These are phyloP conservation scores for Proliferodiscus dingleyae DNA, from an alignment of 2,329 filamentous ascomycete species.

Conservation along the genomic window DNA sequence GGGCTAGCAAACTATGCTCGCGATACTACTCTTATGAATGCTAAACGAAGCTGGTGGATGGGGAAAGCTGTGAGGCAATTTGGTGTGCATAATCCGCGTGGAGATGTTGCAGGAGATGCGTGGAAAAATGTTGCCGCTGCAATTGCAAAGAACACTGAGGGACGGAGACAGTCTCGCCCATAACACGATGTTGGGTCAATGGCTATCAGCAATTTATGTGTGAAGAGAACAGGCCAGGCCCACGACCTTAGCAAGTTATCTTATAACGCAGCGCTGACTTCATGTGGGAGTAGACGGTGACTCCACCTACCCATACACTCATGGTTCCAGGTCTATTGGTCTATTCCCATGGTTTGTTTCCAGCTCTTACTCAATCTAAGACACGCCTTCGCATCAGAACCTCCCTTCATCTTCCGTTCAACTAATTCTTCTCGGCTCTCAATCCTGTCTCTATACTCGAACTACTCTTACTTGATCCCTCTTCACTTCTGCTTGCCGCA, in stretches of 20 bases:
- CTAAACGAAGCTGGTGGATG: conserved; percentile 27
- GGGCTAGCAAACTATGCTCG: conserved; percentile 30
- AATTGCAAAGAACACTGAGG: conserved; percentile 15
- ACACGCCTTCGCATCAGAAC: too few species aligned
- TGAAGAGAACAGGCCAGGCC: too few species aligned
- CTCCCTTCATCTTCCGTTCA: too few species aligned
- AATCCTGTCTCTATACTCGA: background rate
- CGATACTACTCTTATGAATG: conserved; percentile 21
- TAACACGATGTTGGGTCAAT: background rate
- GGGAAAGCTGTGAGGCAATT: conserved; percentile 24
- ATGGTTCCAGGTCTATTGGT: too few species aligned
- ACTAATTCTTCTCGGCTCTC: too few species aligned
- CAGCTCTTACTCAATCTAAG: too few species aligned
- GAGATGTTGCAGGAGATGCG: conserved; percentile 20
- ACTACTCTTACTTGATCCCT: background rate
- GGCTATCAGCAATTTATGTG: too few species aligned
- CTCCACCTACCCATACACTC: too few species aligned
- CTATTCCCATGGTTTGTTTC: too few species aligned
- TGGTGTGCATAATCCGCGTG: conserved; percentile 25
- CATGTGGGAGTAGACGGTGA: too few species aligned
- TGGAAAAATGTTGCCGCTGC: conserved; percentile 27
- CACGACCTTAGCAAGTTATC: too few species aligned
- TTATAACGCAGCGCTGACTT: too few species aligned
- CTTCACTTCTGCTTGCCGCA: background rate
- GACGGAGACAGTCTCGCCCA: background rate